A percentile compares a stretch with the other conserved stretches of the same genome.
Conservation (phyloP, 805 yeast genomes). For the Nakazawaea ernobii region DNA sequence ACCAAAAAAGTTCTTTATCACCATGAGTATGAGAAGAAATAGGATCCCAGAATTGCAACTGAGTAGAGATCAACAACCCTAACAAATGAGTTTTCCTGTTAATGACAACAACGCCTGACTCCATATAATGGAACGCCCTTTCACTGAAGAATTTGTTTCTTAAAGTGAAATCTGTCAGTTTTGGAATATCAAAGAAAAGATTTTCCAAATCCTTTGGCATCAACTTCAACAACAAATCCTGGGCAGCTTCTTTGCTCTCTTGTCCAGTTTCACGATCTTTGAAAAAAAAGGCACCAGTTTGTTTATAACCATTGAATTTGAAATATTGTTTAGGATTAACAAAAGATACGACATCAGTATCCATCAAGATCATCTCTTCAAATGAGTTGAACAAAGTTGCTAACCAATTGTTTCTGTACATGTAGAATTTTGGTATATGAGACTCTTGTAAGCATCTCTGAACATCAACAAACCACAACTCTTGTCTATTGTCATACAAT, state of each 20-base stretch:
- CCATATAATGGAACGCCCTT: slow-evolving; percentile 39
- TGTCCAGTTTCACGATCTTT: slow-evolving; percentile 38
- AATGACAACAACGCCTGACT: slow-evolving; percentile 41
- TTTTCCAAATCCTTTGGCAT: slow-evolving; percentile 38
- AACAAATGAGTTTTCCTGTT: slow-evolving; percentile 44
- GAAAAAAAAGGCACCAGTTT: slow-evolving; percentile 39
- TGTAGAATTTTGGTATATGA: slow-evolving; percentile 2
- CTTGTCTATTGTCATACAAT: slow-evolving; percentile 19
- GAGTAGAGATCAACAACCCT: slow-evolving; percentile 38
- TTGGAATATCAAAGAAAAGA: slow-evolving; percentile 29
- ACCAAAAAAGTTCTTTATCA: slow-evolving; percentile 75
- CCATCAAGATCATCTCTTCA: slow-evolving; percentile 48
- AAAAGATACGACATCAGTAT: slow-evolving; percentile 44
- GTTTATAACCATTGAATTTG: slow-evolving; percentile 27
- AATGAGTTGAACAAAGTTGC: slow-evolving; percentile 55
- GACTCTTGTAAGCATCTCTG: slow-evolving; percentile 18
- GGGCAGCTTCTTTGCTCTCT: slow-evolving; percentile 25
- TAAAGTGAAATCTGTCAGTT: slow-evolving; percentile 29
- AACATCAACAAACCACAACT: slow-evolving; percentile 27
- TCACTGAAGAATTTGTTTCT: slow-evolving; percentile 34
- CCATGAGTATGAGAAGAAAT: slow-evolving; percentile 59
- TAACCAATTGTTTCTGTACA: slow-evolving; percentile 38
- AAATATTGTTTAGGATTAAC: slow-evolving; percentile 31
- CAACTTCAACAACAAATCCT: slow-evolving; percentile 38
- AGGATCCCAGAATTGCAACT: slow-evolving; percentile 37